Evolutionary conservation across 2,329 filamentous ascomycete genomes (phyloP).

Genomic region (Microcyclosporella mali): DNA sequence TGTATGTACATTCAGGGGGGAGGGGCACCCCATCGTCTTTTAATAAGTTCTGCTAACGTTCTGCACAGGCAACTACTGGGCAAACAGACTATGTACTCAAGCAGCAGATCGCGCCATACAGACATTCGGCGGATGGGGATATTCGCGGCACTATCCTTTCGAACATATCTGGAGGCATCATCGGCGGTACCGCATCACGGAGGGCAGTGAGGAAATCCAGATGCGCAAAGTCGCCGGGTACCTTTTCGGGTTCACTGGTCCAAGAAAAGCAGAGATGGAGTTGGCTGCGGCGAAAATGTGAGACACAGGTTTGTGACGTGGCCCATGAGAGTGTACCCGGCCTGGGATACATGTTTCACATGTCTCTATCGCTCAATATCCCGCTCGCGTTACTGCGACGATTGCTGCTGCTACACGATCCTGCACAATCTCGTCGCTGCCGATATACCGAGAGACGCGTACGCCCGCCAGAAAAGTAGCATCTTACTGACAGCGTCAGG

Average conservation of each 20-base stretch:
- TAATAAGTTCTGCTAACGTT: no score
- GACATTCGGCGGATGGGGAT: conserved; percentile 55
- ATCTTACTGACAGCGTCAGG: no score
- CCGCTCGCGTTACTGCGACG: no score
- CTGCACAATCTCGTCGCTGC: no score
- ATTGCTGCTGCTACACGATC: not conserved
- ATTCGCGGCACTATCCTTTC: conserved; percentile 54
- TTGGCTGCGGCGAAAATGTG: conserved; percentile 20
- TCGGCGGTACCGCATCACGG: conserved; percentile 57
- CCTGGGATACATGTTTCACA: not conserved
- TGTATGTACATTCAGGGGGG: no score
- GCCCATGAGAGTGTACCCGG: not conserved
- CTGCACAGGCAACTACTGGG: conserved; percentile 54
- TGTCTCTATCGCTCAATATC: not conserved
- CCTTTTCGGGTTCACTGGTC: conserved; percentile 50
- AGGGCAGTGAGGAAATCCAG: conserved; percentile 60
- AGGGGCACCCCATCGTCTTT: no score
- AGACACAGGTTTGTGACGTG: not conserved
- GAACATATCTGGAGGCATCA: conserved; percentile 63
- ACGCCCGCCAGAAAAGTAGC: no score
- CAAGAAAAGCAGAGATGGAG: conserved; percentile 24
- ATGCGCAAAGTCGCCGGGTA: conserved; percentile 59
- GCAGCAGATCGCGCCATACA: conserved; percentile 59
- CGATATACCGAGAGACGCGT: no score
- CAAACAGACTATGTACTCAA: conserved; percentile 54